Percentiles rank a stretch among this genome's conserved stretches.
phyloP scores from a whole-genome alignment of 495 filamentous ascomycete genomes.

The Jackrogersella minutella region DNA sequence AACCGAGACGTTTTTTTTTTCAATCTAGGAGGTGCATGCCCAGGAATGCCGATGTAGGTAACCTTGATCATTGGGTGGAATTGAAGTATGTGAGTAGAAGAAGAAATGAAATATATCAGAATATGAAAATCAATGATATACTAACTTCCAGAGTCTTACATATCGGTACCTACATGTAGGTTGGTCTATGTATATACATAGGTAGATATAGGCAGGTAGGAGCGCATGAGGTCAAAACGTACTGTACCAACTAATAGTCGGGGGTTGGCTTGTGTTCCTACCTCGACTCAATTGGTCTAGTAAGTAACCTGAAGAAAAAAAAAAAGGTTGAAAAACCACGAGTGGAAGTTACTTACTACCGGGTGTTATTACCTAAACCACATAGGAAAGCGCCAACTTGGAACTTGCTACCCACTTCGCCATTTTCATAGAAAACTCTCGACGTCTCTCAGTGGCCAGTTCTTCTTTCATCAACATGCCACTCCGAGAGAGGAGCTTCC shows the following conservation, averaged over 20 bases:
- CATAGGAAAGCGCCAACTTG: slow-evolving; percentile 17
- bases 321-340: not conserved
- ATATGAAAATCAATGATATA: not conserved
- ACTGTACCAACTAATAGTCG: no score
- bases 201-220: not conserved
- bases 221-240: no score
- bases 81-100: not conserved
- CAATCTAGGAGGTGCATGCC: not conserved
- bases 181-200: not conserved
- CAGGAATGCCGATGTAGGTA: not conserved
- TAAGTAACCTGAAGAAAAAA: not conserved
- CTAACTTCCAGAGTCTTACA: not conserved
- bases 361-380: slow-evolving; percentile 27
- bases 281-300: slow-evolving; percentile 11
- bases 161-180: not conserved
- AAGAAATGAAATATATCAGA: not conserved
- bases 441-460: slow-evolving; percentile 9
- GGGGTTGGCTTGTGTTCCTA: slow-evolving; percentile 10
- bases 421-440: slow-evolving; percentile 6
- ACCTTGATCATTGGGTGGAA: not conserved
- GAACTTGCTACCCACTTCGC: slow-evolving; percentile 5
- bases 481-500: not conserved
- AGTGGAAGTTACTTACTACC: slow-evolving; percentile 4
- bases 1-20: slow-evolving; percentile 13
- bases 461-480: slow-evolving; percentile 18